Evolutionary conservation across 495 filamentous ascomycete genomes (phyloP).

Genomic region (Aspergillus cristatus): DNA sequence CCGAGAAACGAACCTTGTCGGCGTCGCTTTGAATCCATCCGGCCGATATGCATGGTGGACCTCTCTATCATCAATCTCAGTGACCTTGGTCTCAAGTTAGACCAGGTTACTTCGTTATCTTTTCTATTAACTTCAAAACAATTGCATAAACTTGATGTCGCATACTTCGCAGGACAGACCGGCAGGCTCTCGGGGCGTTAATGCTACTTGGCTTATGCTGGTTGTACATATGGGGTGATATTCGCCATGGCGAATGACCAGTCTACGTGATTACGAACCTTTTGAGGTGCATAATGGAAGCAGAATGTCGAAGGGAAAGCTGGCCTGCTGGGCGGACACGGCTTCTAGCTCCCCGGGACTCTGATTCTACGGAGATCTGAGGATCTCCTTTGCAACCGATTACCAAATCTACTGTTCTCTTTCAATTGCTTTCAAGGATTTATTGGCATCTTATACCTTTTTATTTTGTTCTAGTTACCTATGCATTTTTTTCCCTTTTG

Average conservation of each 20-base stretch:
- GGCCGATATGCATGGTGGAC: background rate
- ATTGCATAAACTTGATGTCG: constrained; percentile 1
- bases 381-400: background rate
- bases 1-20: background rate
- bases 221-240: constrained; percentile 12
- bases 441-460: constrained; percentile 3
- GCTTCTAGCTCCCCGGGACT: no score
- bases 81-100: no score
- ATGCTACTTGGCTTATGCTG: constrained; percentile 7
- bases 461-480: background rate
- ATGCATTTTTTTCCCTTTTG: background rate
- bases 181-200: no score
- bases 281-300: background rate
- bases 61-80: background rate
- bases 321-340: background rate
- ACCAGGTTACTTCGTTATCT: background rate
- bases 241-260: background rate
- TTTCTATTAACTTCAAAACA: no score
- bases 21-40: background rate
- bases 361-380: background rate
- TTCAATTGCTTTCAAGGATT: background rate
- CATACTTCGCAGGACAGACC: background rate
- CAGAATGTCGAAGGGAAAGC: background rate
- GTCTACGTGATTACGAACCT: constrained; percentile 1
- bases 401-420: background rate